Evolutionary conservation across 352 stramenopile genomes (phyloP).

Genomic region (Pythium aristosporum): DNA sequence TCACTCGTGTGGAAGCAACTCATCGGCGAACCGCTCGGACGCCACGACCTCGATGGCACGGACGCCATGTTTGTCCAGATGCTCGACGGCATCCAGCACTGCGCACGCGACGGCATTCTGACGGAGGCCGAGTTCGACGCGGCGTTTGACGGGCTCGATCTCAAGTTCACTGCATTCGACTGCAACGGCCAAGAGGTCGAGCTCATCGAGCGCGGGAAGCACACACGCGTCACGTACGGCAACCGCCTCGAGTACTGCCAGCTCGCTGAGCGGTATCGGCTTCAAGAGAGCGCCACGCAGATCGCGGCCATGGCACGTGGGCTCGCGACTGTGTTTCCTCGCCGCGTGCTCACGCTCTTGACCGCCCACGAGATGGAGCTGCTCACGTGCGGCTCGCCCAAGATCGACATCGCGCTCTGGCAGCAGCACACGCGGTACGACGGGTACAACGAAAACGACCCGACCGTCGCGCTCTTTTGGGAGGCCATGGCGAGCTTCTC

Average conservation of each 20-base stretch:
- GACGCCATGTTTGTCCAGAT: conserved; percentile 91
- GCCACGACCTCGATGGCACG: conserved; percentile 84
- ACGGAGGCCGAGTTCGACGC: conserved; percentile 76
- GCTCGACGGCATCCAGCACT: conserved; percentile 83
- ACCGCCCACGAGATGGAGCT: conserved; percentile 91
- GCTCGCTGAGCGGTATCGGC: conserved; percentile 72
- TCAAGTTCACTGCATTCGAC: conserved; percentile 81
- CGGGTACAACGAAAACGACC: conserved; percentile 81
- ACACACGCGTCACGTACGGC: conserved; percentile 70
- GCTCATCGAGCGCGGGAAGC: conserved; percentile 70
- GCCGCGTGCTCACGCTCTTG: conserved; percentile 85
- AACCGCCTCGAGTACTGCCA: conserved; percentile 86
- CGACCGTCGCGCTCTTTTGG: conserved; percentile 90
- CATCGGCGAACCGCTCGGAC: conserved; percentile 71
- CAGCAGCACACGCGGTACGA: conserved; percentile 88
- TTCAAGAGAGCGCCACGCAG: conserved; percentile 77
- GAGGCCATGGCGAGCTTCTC: conserved; percentile 84
- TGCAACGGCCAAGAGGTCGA: conserved; percentile 85
- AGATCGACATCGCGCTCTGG: conserved; percentile 89
- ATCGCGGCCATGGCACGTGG: conserved; percentile 76
- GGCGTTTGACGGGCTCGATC: conserved; percentile 74
- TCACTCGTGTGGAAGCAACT: conserved; percentile 94
- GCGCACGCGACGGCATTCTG: conserved; percentile 79
- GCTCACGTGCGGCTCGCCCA: conserved; percentile 88
- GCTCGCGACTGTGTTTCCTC: conserved; percentile 81